Percentiles rank a stretch among this genome's conserved stretches.
Evolutionary conservation across 164 flowering plant species (phyloP).

Genomic region (Saururus chinensis): DNA sequence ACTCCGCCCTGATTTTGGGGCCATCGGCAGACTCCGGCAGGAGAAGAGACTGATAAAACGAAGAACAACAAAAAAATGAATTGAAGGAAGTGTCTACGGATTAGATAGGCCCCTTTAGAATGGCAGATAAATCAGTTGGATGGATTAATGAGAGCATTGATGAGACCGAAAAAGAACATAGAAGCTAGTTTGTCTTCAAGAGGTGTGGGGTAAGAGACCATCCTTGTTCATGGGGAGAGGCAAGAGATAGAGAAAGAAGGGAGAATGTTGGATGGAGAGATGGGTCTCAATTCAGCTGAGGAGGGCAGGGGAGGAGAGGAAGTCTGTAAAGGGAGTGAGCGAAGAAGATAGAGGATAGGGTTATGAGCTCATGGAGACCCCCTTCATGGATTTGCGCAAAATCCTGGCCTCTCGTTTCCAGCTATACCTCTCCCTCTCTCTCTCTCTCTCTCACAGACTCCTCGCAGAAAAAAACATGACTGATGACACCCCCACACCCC

Average conservation of each 20-base stretch:
- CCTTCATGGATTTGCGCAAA: slow-evolving; percentile 26
- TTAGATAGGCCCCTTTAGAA: background rate
- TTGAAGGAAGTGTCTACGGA: background rate
- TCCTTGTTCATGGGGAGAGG: too few relatives aligned
- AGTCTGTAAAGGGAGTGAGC: background rate
- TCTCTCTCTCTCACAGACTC: too few relatives aligned
- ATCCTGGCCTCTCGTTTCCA: slow-evolving; percentile 60
- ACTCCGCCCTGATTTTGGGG: slow-evolving; percentile 67
- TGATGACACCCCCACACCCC: slow-evolving; percentile 5
- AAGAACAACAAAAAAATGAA: slow-evolving; percentile 7
- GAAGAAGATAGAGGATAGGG: slow-evolving; percentile 35
- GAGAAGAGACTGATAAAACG: background rate
- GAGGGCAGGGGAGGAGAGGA: background rate
- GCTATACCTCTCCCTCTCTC: background rate
- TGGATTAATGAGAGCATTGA: background rate
- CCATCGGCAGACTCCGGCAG: slow-evolving; percentile 25
- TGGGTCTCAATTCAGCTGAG: background rate
- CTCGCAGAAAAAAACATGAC: too few relatives aligned
- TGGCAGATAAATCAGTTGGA: slow-evolving; percentile 1
- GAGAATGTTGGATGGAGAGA: background rate
- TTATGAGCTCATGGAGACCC: slow-evolving; percentile 7
- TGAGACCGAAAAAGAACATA: background rate
- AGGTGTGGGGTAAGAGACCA: too few relatives aligned
- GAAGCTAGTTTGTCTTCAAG: too few relatives aligned
- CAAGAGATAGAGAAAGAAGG: too few relatives aligned